Evolutionary conservation across 2,329 filamentous ascomycete genomes (phyloP), one percentile per base, ranked within the genome.

Genomic region (Xylariomycetidae sp.): DNA sequence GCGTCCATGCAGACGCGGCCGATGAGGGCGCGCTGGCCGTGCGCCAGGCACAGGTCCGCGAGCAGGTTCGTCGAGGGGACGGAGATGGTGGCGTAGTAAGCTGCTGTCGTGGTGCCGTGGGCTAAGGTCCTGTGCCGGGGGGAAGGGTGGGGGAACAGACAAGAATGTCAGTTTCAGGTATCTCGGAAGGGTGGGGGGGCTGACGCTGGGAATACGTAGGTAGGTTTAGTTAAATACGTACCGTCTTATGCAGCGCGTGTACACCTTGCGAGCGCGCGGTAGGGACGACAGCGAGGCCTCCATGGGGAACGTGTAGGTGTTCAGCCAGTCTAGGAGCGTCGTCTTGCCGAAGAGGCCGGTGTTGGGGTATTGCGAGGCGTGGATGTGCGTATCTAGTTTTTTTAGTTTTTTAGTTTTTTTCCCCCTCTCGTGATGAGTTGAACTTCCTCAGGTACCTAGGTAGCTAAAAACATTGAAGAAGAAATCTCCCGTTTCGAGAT

Each of bases 1-100:
- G 63, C 72, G 58, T 97, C 88, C 92, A 98, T 97, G 67, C 89
- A 96, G n/a, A 94, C 86, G 25, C 92, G 74, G 19, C 92, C 92
- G 25, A 98, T 77, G 45, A 97, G 85, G 6, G 92, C 92, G 33
- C 92, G 74, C 63, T 98, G 92, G 27, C 92, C 92, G 16, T 77
- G 66, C 1, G 64, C 56, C n/a, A 86, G 70, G 53, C 90, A 96
- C 13, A 96, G 75, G 44, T 87, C 79, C 1, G 89, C 85, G 5
- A 98, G 80, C 6, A 95, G 73, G 56, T 95, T 96, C n/a, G 92
- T 98, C 2, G 88, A 80, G 1, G 77, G 70, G 2, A 94, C 85
- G 57, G 94, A 82, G 42, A 88, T 80, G 16, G 92, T 97, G 38
- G 90, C 90, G 59, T 85, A 97, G 70, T 97, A 97, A n/a, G 87